phyloP scores from a whole-genome alignment of 495 filamentous ascomycete species.

The Trypethelium eluteriae region DNA sequence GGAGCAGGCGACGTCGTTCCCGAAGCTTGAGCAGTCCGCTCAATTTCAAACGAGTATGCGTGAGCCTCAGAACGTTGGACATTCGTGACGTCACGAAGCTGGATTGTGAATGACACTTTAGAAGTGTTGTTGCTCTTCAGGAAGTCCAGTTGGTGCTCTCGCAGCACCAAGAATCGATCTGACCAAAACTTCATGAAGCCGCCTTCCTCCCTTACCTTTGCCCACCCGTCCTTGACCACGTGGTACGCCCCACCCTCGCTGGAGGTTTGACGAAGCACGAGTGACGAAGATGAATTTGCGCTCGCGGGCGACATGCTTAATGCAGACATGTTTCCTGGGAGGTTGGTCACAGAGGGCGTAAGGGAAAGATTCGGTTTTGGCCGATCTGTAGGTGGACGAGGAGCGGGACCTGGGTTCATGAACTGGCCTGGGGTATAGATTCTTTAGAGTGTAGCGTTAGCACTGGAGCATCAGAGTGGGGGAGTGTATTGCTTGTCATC shows the following conservation, averaged over 20 bases:
- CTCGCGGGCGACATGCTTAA: conserved; percentile 64
- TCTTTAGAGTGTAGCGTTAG: conserved; percentile 18
- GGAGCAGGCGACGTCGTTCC: conserved; percentile 43
- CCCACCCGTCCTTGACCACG: conserved; percentile 82
- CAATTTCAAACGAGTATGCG: conserved; percentile 85
- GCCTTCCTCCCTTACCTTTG: conserved; percentile 79
- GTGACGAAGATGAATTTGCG: conserved; percentile 36
- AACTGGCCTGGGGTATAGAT: conserved; percentile 50
- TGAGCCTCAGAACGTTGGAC: conserved; percentile 80
- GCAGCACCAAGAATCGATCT: conserved; percentile 76
- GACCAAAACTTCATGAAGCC: conserved; percentile 78
- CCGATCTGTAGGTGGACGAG: conserved; percentile 76
- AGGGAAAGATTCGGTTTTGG: conserved; percentile 67
- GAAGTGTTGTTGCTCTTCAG: conserved; percentile 73
- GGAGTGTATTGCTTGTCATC: background rate
- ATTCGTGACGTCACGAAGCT: conserved; percentile 73
- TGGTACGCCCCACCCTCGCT: conserved; percentile 52
- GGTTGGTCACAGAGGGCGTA: conserved; percentile 58
- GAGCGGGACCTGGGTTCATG: conserved; percentile 94
- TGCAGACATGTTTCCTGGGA: conserved; percentile 71
- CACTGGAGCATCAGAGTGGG: background rate
- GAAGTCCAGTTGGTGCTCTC: conserved; percentile 83
- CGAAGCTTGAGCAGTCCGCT: conserved; percentile 56
- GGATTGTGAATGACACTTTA: conserved; percentile 71
- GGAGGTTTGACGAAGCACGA: conserved; percentile 37